A percentile compares a stretch with the other conserved stretches of the same genome.
These are phyloP conservation scores for Termitomyces sp. DNA, from an alignment of 768 basidiomycete genomes.

Conservation along the genomic window DNA sequence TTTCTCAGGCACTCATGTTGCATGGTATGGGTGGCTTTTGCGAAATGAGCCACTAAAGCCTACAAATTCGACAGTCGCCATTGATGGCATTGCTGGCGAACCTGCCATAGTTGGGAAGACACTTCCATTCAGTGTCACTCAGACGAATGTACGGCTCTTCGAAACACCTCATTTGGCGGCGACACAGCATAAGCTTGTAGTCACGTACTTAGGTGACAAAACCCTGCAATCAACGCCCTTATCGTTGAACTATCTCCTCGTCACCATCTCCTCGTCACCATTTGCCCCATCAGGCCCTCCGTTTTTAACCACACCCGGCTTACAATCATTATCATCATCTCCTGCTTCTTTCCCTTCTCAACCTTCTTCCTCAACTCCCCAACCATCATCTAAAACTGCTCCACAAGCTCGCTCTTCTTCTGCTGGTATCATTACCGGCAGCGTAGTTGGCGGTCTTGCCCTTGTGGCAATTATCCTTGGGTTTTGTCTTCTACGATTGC, in stretches of 20 bases:
- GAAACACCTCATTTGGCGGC: background rate
- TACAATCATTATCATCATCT: background rate
- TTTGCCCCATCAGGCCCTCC: background rate
- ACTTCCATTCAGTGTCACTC: background rate
- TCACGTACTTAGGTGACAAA: background rate
- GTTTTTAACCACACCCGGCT: background rate
- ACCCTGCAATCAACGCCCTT: background rate
- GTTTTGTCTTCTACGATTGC: background rate
- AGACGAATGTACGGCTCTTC: background rate
- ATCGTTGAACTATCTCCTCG: background rate
- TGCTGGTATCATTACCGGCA: background rate
- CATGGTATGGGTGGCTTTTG: background rate
- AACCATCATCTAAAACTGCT: background rate
- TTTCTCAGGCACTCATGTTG: background rate
- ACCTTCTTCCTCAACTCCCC: background rate
- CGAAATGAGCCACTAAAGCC: background rate
- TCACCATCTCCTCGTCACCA: background rate
- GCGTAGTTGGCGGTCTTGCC: background rate
- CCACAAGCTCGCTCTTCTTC: background rate
- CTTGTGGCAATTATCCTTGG: background rate
- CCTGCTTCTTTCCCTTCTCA: background rate
- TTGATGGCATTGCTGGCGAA: background rate
- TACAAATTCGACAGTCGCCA: background rate
- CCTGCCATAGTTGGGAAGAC: background rate
- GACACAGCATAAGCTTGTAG: background rate